Base-by-base conservation (phyloP, 1,139 yeast genomes). In the Nakaseomyces sp. region DNA sequence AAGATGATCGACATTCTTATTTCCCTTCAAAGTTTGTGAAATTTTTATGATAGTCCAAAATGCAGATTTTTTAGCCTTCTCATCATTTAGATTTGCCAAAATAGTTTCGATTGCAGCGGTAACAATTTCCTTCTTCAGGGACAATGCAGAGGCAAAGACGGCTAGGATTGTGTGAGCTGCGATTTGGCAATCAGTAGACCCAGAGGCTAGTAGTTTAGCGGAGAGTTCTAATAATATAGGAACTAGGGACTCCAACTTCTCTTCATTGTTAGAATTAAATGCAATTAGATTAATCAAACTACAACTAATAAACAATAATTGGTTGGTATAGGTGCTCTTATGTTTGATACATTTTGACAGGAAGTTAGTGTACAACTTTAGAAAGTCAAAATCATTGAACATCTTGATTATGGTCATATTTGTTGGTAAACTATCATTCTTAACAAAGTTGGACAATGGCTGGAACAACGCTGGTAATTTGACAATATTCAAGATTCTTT, bases 91-190 rank as follows among this genome's bases (percentile, higher is more conserved):
- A 46, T 69, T 69, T 7, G 72, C 57, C 36, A 79, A 66, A 20
- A 91, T 76, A 1, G 93, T 77, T 47, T 76, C 79, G 19, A 86
- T 76, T 7, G 93, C 77, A 2, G 95, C 87, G 36, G 72, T 65
- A 22, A 81, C 69, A 24, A 89, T 74, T 7, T 76, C 79, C 43
- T 71, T 66, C 7, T 81, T 73, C 45, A 91, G 70, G 7, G 87
- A 82, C 38, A 81, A 72, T 42, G 91, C 79, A 2, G 93, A 73
- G 3, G 83, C 75, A 43, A 89, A 69, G 2, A 91, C 96, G 0
- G 93, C 76, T 29, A 89, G 61, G 12, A 88, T 70, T 44, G 95
- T 84, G 60, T 84, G 91, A 3, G 91, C 87, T 25, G 96, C 81
- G 50, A 86, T 73, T 60, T 82, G 93, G 42, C 82, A 73, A 56